Percentiles rank a stretch among this genome's conserved stretches.
Conservation (phyloP, 352 stramenopile genomes). For the Globisporangium perplexum region DNA sequence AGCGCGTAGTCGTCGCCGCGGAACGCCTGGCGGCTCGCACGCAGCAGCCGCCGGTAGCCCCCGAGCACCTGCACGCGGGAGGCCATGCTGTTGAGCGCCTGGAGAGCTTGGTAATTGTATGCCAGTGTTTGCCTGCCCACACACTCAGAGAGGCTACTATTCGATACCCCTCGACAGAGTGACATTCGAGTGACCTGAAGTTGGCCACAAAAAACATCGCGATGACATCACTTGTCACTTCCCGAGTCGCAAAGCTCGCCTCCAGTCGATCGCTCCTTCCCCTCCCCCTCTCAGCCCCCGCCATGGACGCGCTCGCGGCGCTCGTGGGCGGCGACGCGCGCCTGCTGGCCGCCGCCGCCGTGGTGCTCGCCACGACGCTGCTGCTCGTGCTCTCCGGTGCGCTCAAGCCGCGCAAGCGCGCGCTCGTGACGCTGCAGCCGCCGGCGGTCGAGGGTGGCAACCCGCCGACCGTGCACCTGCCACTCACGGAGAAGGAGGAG, state of each 20-base stretch:
- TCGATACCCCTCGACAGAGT: neutral
- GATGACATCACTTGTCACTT: constrained; percentile 7
- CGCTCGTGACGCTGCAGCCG: constrained; percentile 46
- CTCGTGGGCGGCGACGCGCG: constrained; percentile 37
- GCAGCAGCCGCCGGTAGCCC: constrained; percentile 72
- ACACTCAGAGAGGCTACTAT: neutral
- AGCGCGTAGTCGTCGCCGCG: constrained; percentile 60
- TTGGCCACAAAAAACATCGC: neutral
- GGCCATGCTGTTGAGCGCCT: constrained; percentile 28
- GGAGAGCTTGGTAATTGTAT: neutral
- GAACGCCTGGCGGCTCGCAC: constrained; percentile 69
- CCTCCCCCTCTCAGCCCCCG: neutral
- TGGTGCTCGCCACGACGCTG: constrained; percentile 46
- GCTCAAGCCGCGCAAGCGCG: constrained; percentile 33
- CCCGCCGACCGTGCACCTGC: constrained; percentile 48
- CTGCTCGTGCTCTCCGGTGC: constrained; percentile 28
- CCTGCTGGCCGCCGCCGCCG: constrained; percentile 36
- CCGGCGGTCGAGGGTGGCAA: constrained; percentile 24
- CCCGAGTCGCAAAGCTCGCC: neutral
- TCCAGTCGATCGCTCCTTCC: neutral
- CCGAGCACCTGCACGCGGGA: constrained; percentile 52
- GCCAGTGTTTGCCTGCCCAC: neutral
- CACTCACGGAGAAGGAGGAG: constrained; percentile 88
- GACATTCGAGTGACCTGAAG: neutral
- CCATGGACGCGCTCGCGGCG: constrained; percentile 41